These are phyloP conservation scores for Licmophora abbreviata DNA, from an alignment of 108 stramenopile genomes.

Conservation along the genomic window DNA sequence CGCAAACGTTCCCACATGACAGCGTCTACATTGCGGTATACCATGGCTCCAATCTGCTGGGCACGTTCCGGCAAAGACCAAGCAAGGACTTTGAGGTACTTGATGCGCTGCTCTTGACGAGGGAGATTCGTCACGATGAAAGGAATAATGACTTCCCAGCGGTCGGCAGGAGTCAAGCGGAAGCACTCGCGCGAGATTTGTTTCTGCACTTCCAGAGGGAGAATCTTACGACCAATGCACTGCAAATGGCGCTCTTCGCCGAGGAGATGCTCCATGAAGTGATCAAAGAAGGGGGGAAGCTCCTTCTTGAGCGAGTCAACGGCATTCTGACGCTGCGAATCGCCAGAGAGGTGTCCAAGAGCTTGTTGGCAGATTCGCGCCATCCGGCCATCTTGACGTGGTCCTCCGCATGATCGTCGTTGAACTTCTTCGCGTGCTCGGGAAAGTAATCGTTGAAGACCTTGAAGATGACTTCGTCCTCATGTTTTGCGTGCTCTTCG, in stretches of 20 bases:
- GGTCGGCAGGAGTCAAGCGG: conserved; percentile 15
- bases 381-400: conserved; percentile 8
- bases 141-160: conserved; percentile 27
- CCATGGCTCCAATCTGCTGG: conserved; percentile 25
- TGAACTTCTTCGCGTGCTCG: conserved; percentile 17
- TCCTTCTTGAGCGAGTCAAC: conserved; percentile 7
- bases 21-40: conserved; percentile 27
- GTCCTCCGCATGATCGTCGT: conserved; percentile 21
- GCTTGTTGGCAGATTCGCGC: conserved; percentile 5
- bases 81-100: conserved; percentile 22
- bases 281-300: conserved; percentile 17
- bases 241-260: conserved; percentile 23
- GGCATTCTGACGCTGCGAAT: conserved; percentile 12
- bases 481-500: conserved; percentile 25
- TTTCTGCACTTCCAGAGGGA: conserved; percentile 15
- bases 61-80: conserved; percentile 28
- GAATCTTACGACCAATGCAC: conserved; percentile 18
- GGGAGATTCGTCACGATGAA: conserved; percentile 18
- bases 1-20: conserved; percentile 32
- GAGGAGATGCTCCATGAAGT: conserved; percentile 17
- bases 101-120: conserved; percentile 19
- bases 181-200: conserved; percentile 18
- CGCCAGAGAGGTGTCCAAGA: conserved; percentile 9
- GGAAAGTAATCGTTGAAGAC: conserved; percentile 20
- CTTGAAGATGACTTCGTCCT: conserved; percentile 29